Base-by-base conservation (phyloP, 441 rosid genomes). In the Euphorbia celastroides region DNA sequence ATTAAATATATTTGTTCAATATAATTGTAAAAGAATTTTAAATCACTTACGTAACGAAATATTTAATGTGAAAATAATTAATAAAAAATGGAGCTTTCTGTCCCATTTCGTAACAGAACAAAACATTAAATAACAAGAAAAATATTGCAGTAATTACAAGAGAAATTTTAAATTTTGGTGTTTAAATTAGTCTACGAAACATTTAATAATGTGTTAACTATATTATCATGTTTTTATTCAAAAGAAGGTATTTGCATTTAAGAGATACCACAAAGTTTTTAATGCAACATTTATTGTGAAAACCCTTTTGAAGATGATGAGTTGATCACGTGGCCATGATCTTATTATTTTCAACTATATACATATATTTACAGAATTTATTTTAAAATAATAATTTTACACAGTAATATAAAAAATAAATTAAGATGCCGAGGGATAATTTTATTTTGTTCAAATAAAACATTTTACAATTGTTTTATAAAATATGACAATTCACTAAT, bases 161-260 rank as follows among this genome's bases (percentile, higher is more conserved):
- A 5, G 25, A 7, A 20, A 17, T n/a, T n/a, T n/a, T n/a, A n/a
- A n/a, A n/a, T n/a, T 26, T 5, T 22, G 7, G 50, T 9, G 23
- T 17, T 31, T 5, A 30, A 11, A 51, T 41, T 60, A 32, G 50
- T n/a, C 61, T 7, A 62, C 27, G 17, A 60, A 59, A 57, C 41
- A 63, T 60, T 32, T 50, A 56, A 22, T 51, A 22, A 19, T 46
- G 56, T 28, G 32, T 25, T 16, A 0, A 4, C 7, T 19, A 51
- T 48, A 4, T 57, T 16, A 59, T 59, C 19, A 68, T 11, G 67
- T 20, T 51, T 60, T 61, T 50, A 65, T 22, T 62, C 64, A 20
- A 74, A 61, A 73, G 75, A 70, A 36, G 74, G 74, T 62, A 79
- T 20, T 25, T 19, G 69, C 76, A 79, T 76, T 76, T 62, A 79